Conservation (phyloP, 768 basidiomycete genomes). For the Mycena vitilis region DNA sequence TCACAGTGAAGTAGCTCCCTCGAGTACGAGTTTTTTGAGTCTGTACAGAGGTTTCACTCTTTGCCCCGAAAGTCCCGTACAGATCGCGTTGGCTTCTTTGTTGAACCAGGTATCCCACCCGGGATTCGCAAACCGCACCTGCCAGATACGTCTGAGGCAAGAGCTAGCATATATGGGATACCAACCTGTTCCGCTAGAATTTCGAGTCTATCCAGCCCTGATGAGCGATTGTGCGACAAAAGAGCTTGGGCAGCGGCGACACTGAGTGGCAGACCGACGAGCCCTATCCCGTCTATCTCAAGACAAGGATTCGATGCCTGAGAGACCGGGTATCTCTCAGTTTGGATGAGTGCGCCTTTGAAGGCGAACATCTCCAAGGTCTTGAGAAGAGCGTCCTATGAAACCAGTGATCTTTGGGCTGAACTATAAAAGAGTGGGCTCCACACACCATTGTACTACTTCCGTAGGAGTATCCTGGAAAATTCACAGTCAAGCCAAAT, state of each 20-base stretch:
- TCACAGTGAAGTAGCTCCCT: not conserved
- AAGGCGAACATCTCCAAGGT: not conserved
- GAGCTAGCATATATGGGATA: not conserved
- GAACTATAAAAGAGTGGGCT: not conserved
- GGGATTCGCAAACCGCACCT: not conserved
- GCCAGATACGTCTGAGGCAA: too few species aligned
- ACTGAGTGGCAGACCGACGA: conserved; percentile 13
- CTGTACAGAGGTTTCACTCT: not conserved
- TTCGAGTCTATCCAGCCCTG: not conserved
- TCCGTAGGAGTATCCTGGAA: not conserved
- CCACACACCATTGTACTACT: not conserved
- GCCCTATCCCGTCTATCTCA: conserved; percentile 4
- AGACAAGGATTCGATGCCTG: conserved; percentile 15
- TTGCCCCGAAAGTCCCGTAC: not conserved
- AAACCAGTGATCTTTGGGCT: not conserved
- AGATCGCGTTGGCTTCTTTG: not conserved
- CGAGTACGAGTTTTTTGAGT: conserved; percentile 4
- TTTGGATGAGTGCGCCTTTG: conserved; percentile 3
- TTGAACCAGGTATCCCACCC: conserved; percentile 7
- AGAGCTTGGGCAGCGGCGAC: not conserved
- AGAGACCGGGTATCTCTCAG: conserved; percentile 8
- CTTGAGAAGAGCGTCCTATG: not conserved
- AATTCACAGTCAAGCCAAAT: not conserved
- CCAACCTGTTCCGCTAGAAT: not conserved
- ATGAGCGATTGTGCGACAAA: not conserved